Evolutionary conservation across 73 alveolate species (phyloP), one percentile per base, ranked within the genome.

Genomic region (Paraurostyla sp.): DNA sequence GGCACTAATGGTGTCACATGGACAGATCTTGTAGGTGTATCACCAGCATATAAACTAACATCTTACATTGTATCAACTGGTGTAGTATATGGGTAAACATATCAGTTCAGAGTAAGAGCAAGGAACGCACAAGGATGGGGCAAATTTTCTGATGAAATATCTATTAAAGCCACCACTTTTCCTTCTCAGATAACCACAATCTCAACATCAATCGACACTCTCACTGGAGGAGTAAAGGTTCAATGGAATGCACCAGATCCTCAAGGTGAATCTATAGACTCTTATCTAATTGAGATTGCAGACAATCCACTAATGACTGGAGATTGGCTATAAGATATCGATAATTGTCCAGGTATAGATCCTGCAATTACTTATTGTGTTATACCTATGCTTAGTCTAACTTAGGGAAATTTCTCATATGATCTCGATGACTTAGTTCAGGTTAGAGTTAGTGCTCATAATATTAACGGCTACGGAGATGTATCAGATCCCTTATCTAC

Each of bases 91-190:
- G 94, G 94, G 1, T 52, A 29, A 41, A 41, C 86, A 0, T 89
- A 89, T 80, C 13, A 45, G 23, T 78, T 88, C 81, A 50, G 87
- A 45, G 91, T 88, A 16, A 88, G 87, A 60, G 94, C 94, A 20
- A 45, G 43, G 69, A 88, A 88, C 83, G 30, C 30, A 16, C 45
- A 15, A 16, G 94, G 94, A 23, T 78, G 45, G 52, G 94, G 94
- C 0, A 22, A 36, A 16, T 78, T 78, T 57, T 78, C 91, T 4
- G 83, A 36, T 11, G 29, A 0, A 15, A 2, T 40, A 11, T 2
- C 75, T 2, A 45, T 88, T 6, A 30, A 32, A 29, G 90, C 91
- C 2, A 25, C 83, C 0, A 23, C 51, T 23, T 52, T 18, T 16
- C 94, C 94, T n/a, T 13, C 80, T 0, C 25, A 56, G 27, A 36